Base-by-base conservation (phyloP, 768 basidiomycete species). In the Paxillus ammoniavirescens region DNA sequence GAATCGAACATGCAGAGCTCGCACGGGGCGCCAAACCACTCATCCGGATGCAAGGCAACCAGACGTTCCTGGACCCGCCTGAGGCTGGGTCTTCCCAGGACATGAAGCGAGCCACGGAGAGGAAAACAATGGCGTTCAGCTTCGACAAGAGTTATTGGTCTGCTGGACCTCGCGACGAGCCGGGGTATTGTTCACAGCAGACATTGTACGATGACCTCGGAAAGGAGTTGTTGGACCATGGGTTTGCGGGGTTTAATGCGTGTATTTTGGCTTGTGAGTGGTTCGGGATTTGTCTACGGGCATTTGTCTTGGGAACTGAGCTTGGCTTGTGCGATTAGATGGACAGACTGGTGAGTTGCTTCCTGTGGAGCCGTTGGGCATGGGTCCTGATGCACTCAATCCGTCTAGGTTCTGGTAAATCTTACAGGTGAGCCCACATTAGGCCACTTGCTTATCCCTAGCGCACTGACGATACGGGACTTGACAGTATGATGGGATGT, bases 121-220 rank as follows among this genome's bases (percentile, higher is more conserved):
- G 91, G 61, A 96, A 90, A 75, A 82, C 86, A 6, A 89, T 94
- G 83, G 71, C 81, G 0, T 98, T 98, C 72, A 88, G 89, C 57
- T 98, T 98, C 61, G 96, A 98, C 81, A 96, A 95, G 80, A 91
- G 89, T 50, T 98, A 98, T 72, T 96, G 94, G 95, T 94, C 93
- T 38, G 93, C 93, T 13, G 92, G 94, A 1, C 79, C 89, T 9
- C 79, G 91, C 62, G 90, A 94, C 65, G 96, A 97, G 53, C 87
- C 91, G 0, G 78, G 80, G 13, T 98, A 98, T 66, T 95, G 93
- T 61, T 92, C 89, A 4, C 96, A 99, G 64, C 87, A 96, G 70
- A 98, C 94, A 0, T 76, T 98, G 53, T 98, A 92, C 71, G 85
- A 93, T 61, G 96, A 98, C 75, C 71, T 98, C 35, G 96, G 96